Percentiles rank a stretch among this genome's conserved stretches.
Evolutionary conservation across 352 stramenopile species (phyloP).

Genomic region (Globisporangium nodosum): DNA sequence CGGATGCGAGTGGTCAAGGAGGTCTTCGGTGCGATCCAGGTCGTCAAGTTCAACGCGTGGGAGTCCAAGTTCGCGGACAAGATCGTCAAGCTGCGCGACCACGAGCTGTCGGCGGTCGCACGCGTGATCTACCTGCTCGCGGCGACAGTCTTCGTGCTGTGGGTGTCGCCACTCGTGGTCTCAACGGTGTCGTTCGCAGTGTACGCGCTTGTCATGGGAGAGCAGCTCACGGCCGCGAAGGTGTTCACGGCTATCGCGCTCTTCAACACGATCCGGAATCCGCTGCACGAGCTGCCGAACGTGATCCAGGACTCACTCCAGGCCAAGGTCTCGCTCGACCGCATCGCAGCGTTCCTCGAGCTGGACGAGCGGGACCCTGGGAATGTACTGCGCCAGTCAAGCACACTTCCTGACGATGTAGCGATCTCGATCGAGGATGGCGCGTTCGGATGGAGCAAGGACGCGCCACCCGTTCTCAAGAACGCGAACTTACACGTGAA

Average conservation of each 20-base stretch:
- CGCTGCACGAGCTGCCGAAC: conserved; percentile 11
- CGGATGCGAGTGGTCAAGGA: conserved; percentile 90
- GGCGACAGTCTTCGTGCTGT: conserved; percentile 30
- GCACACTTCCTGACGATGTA: neutral
- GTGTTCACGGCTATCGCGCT: conserved; percentile 46
- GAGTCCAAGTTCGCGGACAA: conserved; percentile 66
- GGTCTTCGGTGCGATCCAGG: conserved; percentile 87
- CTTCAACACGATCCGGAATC: conserved; percentile 31
- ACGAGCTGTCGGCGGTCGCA: conserved; percentile 49
- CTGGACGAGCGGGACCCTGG: conserved; percentile 13
- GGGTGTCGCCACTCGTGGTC: conserved; percentile 14
- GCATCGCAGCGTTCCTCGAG: conserved; percentile 22
- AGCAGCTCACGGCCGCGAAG: conserved; percentile 31
- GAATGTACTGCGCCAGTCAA: conserved; percentile 9
- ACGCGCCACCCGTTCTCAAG: conserved; percentile 17
- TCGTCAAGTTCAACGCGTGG: conserved; percentile 95
- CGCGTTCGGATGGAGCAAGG: conserved; percentile 19
- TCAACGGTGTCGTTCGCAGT: conserved; percentile 27
- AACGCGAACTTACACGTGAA: conserved; percentile 35
- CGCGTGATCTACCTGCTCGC: conserved; percentile 43
- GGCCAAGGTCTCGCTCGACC: conserved; percentile 21
- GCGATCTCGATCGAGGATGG: conserved; percentile 18
- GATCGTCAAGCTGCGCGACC: conserved; percentile 39
- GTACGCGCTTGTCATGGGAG: conserved; percentile 25
- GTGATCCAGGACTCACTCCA: conserved; percentile 5